Conservation (phyloP, 2,329 filamentous ascomycete species). For the Ophiostoma australiae region DNA sequence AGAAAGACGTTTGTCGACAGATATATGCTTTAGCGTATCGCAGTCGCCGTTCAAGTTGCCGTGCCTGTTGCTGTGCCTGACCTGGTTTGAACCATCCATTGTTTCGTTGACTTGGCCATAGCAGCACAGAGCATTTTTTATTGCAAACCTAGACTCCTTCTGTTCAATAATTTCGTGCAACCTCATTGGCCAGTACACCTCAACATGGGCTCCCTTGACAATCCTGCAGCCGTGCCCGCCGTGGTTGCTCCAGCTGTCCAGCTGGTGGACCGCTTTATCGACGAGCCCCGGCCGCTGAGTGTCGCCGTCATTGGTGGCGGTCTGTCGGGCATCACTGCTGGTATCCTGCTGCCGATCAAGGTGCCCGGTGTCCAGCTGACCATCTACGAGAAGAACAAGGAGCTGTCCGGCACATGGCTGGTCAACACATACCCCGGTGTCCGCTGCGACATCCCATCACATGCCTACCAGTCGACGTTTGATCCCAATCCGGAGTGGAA, state of each 20-base stretch:
- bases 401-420: slow-evolving; percentile 44
- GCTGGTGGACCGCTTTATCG: slow-evolving; percentile 40
- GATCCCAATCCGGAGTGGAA: slow-evolving; percentile 64
- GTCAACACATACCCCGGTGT: slow-evolving; percentile 34
- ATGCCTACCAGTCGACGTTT: slow-evolving; percentile 66
- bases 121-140: not conserved
- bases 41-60: slow-evolving; percentile 13
- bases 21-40: slow-evolving; percentile 13
- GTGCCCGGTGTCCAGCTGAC: slow-evolving; percentile 61
- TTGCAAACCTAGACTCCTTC: not conserved
- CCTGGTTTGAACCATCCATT: not conserved
- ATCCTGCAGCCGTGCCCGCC: not conserved
- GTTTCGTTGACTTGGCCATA: not conserved
- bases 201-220: slow-evolving; percentile 21
- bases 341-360: slow-evolving; percentile 61
- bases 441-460: slow-evolving; percentile 62
- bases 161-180: not conserved
- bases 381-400: slow-evolving; percentile 63
- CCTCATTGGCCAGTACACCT: not conserved
- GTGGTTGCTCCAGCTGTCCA: slow-evolving; percentile 5
- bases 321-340: slow-evolving; percentile 58
- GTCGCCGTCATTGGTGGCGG: slow-evolving; percentile 63
- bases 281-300: slow-evolving; percentile 44
- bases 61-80: not conserved
- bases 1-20: not conserved